Base-by-base conservation (phyloP, 306 rosid species). In the Rosa persica region DNA sequence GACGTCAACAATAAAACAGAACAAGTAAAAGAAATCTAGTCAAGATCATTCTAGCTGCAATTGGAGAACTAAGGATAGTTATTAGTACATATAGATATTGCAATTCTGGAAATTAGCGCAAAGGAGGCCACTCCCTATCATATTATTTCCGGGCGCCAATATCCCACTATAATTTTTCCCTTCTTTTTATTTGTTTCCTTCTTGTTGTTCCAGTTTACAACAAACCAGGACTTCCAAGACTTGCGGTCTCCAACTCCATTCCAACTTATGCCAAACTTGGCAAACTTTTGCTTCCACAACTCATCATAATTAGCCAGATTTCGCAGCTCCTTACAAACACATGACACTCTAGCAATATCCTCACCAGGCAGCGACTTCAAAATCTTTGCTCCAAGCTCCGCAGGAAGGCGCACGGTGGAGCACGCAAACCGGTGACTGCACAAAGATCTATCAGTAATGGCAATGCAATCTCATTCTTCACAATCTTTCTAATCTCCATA, bases 391-490 rank as follows among this genome's bases (percentile, higher is more conserved):
- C 88, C 86, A 49, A 94, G 88, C 12, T 92, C 98, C 25, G 82
- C 76, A 0, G 96, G 97, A 16, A 94, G 92, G 8, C 88, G 76
- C 96, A 86, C 0, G 94, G 92, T 2, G 97, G 98, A 55, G 89
- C 67, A 4, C 57, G 83, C 58, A 92, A 78, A 23, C 93, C 88
- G 40, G 90, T 80, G 79, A 81, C 81, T 39, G 87, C 90, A 78
- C 94, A 92, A 20, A 92, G 86, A 78, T 94, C 91, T 67, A 90
- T 92, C 44, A 92, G 70, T 19, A 92, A 84, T n/a, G 97, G 98
- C 80, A 88, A 80, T 70, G 81, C 94, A 79, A 92, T 86, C 78
- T 78, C 82, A 82, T 94, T 97, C 72, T 88, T 94, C 80, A 87
- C 89, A 73, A 73, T 97, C 96, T 92, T 30, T 30, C 36, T 30